These are phyloP conservation scores for Rhynchospora pubera DNA, from an alignment of 176 grass and related monocot genomes.

Conservation along the genomic window DNA sequence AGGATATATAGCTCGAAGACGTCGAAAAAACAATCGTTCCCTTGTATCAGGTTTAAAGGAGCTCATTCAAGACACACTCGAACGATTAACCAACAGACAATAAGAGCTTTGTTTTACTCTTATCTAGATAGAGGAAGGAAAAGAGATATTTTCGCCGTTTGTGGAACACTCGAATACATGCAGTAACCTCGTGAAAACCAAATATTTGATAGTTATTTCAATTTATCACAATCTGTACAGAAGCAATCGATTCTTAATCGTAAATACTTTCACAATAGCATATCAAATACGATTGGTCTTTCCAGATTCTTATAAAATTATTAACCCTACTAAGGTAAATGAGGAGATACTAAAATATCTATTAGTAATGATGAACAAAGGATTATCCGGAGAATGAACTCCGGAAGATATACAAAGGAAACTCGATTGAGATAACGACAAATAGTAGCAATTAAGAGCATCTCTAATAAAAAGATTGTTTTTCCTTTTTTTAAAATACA, in stretches of 20 bases:
- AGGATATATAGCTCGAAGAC: neutral
- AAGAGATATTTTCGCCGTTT: neutral
- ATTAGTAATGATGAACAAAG: too few relatives aligned
- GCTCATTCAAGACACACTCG: neutral
- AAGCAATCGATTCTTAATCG: conserved; percentile 14
- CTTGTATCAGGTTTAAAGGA: neutral
- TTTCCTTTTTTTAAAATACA: too few relatives aligned
- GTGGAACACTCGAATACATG: neutral
- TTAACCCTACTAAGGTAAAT: too few relatives aligned
- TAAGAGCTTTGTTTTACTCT: conserved; percentile 16
- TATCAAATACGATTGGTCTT: conserved; percentile 1
- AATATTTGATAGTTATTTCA: conserved; percentile 17
- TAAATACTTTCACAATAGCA: conserved; percentile 9
- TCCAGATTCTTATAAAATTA: neutral
- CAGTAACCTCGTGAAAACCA: neutral
- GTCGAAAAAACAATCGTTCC: neutral
- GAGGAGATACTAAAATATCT: too few relatives aligned
- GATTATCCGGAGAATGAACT: too few relatives aligned
- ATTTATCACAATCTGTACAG: conserved; percentile 7
- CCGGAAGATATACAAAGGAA: too few relatives aligned
- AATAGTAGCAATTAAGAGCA: too few relatives aligned
- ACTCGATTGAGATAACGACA: too few relatives aligned
- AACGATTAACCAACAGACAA: conserved; percentile 23
- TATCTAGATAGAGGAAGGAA: conserved; percentile 17
- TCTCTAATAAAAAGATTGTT: too few relatives aligned